Base-by-base conservation (phyloP, 352 stramenopile genomes). In the Globisporangium lucens region DNA sequence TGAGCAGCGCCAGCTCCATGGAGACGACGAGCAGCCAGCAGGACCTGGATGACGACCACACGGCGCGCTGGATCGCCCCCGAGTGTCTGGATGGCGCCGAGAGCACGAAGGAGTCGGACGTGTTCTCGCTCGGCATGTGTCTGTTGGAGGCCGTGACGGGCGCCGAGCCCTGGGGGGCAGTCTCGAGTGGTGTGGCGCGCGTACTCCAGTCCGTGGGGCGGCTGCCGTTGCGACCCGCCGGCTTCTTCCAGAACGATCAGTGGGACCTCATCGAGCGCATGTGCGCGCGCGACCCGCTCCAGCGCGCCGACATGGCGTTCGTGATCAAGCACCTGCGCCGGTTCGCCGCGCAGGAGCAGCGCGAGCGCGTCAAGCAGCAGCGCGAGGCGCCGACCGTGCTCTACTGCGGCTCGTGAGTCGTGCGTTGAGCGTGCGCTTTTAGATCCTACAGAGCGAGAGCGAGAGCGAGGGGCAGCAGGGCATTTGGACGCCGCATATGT, bases 221-320 rank as follows among this genome's bases (percentile, higher is more conserved):
- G 10, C 61, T 66, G n/a, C 61, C 61, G 30, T 17, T 30, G 20
- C 33, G 47, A 17, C 47, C 61, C 38, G 49, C 29, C 22, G 47
- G 4, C 9, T 27, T 52, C 47, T 55, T 61, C 38, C 38, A 30
- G n/a, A 27, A 68, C 53, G 63, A 55, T 36, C 52, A 68, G 63
- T 68, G 63, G 63, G 29, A 56, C 35, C 63, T 68, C 36, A 41
- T 68, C 17, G 63, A 68, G 41, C 63, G 63, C 52, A 68, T 68
- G 63, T 68, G 63, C n/a, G 63, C 52, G 29, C 56, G 56, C 4
- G 63, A 68, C 38, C 52, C 55, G n/a, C 3, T 27, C 20, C 52
- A 27, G 30, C 52, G 63, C 15, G 33, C 52, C 2, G 22, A n/a
- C 10, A 38, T 68, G 22, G 8, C 51, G 51, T 30, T 43, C 55